Evolutionary conservation across 1,139 yeast species (phyloP), one percentile per base, ranked within the genome.

Genomic region (Saccharomyces hybrid): DNA sequence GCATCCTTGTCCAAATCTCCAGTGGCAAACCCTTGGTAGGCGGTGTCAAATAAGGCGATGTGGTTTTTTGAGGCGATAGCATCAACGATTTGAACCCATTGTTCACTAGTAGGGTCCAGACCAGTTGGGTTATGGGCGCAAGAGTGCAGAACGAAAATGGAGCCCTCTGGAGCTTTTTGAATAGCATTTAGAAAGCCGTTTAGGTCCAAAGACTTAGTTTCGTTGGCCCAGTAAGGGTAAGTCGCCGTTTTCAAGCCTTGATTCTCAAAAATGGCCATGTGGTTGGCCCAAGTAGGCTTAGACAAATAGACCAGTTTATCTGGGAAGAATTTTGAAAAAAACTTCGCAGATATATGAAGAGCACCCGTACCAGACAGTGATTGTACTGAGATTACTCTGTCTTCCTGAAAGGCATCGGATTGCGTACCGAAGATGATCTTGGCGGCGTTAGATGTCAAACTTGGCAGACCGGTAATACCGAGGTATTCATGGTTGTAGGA

Each of bases 81-180:
- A 52, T 79, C 77, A 53, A 87, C 77, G 52, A 93, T 84, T 69
- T 78, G 73, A 52, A 77, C 77, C 98, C 98, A 91, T 73, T 93
- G 91, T 61, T 84, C 95, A 54, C 78, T 75, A 30, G 88, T 84
- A 63, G 96, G 96, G 74, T 93, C 99, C 71, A 91, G 84, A 61
- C 98, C 99, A 34, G 99, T 93, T 59, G 99, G 99, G 75, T 93
- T 93, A 75, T 93, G 99, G 58, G 98, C 97, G 72, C 98, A 90
- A 23, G 97, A 93, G 71, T 93, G 99, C 59, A 93, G 77, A 58
- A 91, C 78, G 64, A 93, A 86, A 49, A 88, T 80, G 8, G 96
- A 85, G 42, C 95, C 95, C 20, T 72, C 69, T 52, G 93, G 91
- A 28, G 97, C 97, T 30, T 71, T 57, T 55, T 80, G 76, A 61